Evolutionary conservation across 2,329 filamentous ascomycete genomes (phyloP), one percentile per base, ranked within the genome.

Genomic region (Scopulariopsis brevicaulis): DNA sequence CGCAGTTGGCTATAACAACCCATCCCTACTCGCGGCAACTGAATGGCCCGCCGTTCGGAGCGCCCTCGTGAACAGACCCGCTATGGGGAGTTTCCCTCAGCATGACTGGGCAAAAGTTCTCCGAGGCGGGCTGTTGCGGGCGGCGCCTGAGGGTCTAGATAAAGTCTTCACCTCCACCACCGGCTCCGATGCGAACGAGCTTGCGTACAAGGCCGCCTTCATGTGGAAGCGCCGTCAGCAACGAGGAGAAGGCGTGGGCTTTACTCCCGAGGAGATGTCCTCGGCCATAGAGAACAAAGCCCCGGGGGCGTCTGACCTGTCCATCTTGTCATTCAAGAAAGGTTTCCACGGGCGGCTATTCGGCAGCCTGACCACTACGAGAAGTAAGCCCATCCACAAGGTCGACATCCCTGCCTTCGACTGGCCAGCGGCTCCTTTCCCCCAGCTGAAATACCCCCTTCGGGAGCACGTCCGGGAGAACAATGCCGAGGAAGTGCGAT

Each of bases 341-440:
- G 87, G 75, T 53, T 93, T 93, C 79, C 89, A 93, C 73, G 89
- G 89, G 60, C 87, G 89, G 65, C 82, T 90, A 52, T 92, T 93
- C 68, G 89, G 87, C 64, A 85, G 80, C 62, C 77, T 93, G 58
- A 89, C 85, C 60, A 91, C 88, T 62, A 93, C 89, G 35, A 85
- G 89, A 68, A 87, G 83, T 70, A 92, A 92, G 77, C 80, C 89
- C 57, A 89, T 93, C 64, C 89, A 93, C 78, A 93, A 93, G 73
- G 78, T 93, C 64, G 89, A 93, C 69, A 92, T 93, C 63, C 89
- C 89, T n/a, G 86, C 88, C 60, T 93, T 93, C 69, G 84, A 92
- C 75, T 93, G 89, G 89, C 89, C 89, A 56, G 86, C 89, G 72
- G 87, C 88, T n/a, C 77, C 85, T 37, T 93, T 93, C 77, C 89